These are phyloP conservation scores for Hypomyces rosellus DNA, from an alignment of 2,329 filamentous ascomycete species.

Conservation along the genomic window DNA sequence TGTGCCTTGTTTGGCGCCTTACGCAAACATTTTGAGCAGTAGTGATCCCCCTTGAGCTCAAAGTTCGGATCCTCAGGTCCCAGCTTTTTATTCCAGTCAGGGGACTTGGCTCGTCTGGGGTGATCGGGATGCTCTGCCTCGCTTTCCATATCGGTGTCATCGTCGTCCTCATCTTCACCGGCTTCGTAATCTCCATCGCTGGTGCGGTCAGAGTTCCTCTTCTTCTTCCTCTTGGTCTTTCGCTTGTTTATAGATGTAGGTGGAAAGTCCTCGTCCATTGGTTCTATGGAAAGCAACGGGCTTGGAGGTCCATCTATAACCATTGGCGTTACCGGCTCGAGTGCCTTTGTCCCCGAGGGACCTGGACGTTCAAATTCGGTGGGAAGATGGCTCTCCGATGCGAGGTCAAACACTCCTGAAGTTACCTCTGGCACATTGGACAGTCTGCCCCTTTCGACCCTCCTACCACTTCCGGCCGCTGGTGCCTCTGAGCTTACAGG, in stretches of 20 bases:
- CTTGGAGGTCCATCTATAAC: too few relatives aligned
- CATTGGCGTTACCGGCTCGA: too few relatives aligned
- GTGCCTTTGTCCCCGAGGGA: too few relatives aligned
- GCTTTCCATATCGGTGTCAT: constrained; percentile 6
- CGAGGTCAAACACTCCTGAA: too few relatives aligned
- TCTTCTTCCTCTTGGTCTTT: background rate
- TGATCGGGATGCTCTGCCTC: background rate
- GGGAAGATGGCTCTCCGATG: too few relatives aligned
- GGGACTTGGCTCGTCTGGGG: constrained; percentile 16
- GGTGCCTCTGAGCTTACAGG: too few relatives aligned
- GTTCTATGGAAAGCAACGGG: too few relatives aligned
- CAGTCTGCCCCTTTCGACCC: too few relatives aligned
- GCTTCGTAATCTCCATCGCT: constrained; percentile 1
- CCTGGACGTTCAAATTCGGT: too few relatives aligned
- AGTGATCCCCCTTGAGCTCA: constrained; percentile 21
- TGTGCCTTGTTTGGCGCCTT: constrained; percentile 20
- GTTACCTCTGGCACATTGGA: too few relatives aligned
- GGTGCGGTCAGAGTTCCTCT: background rate
- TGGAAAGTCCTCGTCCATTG: too few relatives aligned
- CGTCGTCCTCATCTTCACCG: constrained; percentile 10
- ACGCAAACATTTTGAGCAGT: constrained; percentile 28
- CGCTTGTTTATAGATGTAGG: background rate
- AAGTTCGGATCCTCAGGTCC: constrained; percentile 19
- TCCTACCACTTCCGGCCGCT: too few relatives aligned
- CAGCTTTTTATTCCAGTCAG: constrained; percentile 21